phyloP scores from a whole-genome alignment of 2,329 filamentous ascomycete species.

The Penicillium sp. region DNA sequence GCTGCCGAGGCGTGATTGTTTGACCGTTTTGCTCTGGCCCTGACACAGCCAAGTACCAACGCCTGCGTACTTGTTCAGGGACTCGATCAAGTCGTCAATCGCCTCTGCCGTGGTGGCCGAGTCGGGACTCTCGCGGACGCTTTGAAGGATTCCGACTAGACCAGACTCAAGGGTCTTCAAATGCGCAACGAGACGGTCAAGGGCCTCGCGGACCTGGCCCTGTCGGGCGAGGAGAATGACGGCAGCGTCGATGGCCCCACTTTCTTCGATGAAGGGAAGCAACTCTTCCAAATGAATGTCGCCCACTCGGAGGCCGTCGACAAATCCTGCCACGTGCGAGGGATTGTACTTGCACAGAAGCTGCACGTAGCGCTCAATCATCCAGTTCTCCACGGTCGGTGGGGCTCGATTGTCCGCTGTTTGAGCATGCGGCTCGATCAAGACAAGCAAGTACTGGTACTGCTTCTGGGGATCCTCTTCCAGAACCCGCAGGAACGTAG shows the following conservation, averaged over 20 bases:
- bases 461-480: conserved; percentile 65
- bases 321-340: conserved; percentile 79
- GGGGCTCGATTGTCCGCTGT: conserved; percentile 33
- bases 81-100: conserved; percentile 71
- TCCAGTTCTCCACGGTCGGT: conserved; percentile 53
- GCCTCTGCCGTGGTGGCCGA: conserved; percentile 63
- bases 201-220: conserved; percentile 78
- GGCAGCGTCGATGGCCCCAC: conserved; percentile 87
- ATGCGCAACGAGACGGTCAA: conserved; percentile 81
- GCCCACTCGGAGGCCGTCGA: conserved; percentile 72
- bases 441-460: conserved; percentile 72
- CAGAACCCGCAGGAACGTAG: conserved; percentile 64
- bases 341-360: conserved; percentile 89
- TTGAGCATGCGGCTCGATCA: conserved; percentile 67
- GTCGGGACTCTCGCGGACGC: conserved; percentile 59
- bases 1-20: conserved; percentile 29
- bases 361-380: conserved; percentile 82
- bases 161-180: conserved; percentile 77
- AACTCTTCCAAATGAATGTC: conserved; percentile 79
- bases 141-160: conserved; percentile 71
- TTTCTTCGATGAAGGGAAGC: conserved; percentile 84
- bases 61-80: conserved; percentile 83
- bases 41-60: conserved; percentile 97
- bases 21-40: conserved; percentile 69
- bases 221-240: conserved; percentile 88